Base-by-base conservation (phyloP, 1,139 yeast species). In the Zygoascus sp. region DNA sequence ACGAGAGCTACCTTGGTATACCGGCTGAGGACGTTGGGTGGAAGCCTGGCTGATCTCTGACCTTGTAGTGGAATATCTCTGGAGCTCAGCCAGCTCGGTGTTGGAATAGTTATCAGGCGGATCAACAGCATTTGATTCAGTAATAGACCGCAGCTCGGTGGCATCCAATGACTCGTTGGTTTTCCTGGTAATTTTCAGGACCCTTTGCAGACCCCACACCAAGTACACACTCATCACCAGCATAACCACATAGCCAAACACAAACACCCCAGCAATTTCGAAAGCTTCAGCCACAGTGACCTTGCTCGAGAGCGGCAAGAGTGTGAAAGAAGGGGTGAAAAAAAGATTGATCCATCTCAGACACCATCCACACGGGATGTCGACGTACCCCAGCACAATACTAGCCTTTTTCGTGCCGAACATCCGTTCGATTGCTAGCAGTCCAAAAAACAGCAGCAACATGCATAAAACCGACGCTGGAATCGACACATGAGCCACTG, bases 391-490 rank as follows among this genome's bases (percentile, higher is more conserved):
- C 44, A 83, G 67, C 37, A 79, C 64, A 32, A 63, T 61, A n/a
- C 71, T 65, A 2, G 77, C 70, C 15, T 63, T 55, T 60, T 70
- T 66, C 53, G 61, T 64, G 25, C 69, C 80, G 48, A 59, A 59
- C 2, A 63, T 40, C 46, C 53, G 50, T 11, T 74, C 67, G 11
- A 59, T 50, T 9, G 68, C 51, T 50, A 80, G 67, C 15, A 83
- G 64, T 3, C 72, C 62, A 15, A 76, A 66, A 60, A 82, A 77
- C 50, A 80, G 72, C 20, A 82, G 64, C 59, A 84, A 69, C 90
- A 85, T 81, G 28, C 88, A 81, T 45, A 86, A 74, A 21, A 84
- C 94, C 9, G 90, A 82, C 8, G 87, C 76, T 0, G 95, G 95
- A 58, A 85, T 81, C 42, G 73, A 68, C 52, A 83, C 74, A 10